Percentiles rank a stretch among this genome's conserved stretches.
These are phyloP conservation scores for Claviceps citrina DNA, from an alignment of 2,329 filamentous ascomycete species.

Conservation along the genomic window DNA sequence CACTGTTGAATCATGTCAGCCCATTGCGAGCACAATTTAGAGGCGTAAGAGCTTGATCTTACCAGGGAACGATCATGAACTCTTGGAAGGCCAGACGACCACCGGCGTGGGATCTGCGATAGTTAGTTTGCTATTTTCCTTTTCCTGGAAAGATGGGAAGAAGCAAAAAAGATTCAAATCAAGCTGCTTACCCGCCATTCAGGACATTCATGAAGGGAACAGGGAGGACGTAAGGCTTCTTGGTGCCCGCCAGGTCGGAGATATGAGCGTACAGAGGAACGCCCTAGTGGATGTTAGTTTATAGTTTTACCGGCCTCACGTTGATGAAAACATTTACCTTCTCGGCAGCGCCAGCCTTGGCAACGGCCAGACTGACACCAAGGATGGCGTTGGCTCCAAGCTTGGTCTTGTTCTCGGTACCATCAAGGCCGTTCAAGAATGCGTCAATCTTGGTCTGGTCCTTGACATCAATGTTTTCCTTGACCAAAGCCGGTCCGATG, in stretches of 20 bases:
- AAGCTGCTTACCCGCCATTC: conserved; percentile 46
- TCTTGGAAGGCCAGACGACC: conserved; percentile 90
- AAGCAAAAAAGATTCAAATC: not conserved
- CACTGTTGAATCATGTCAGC: conserved; percentile 26
- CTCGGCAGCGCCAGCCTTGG: conserved; percentile 79
- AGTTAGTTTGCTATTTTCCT: not conserved
- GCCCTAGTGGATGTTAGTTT: conserved; percentile 28
- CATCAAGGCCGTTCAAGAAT: conserved; percentile 76
- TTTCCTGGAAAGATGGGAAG: not conserved
- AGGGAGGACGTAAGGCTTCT: conserved; percentile 81
- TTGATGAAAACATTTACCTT: conserved; percentile 35
- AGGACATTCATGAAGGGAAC: conserved; percentile 91
- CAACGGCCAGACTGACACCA: conserved; percentile 68
- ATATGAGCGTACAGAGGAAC: conserved; percentile 79
- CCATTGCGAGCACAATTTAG: not conserved
- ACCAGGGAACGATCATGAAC: conserved; percentile 86
- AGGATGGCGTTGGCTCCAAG: conserved; percentile 81
- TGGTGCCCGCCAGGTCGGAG: conserved; percentile 73
- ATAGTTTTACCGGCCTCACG: too few species aligned
- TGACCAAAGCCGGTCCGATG: conserved; percentile 69
- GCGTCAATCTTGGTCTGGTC: conserved; percentile 72
- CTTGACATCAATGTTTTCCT: conserved; percentile 71
- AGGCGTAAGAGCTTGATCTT: conserved; percentile 22
- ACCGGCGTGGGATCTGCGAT: conserved; percentile 72
- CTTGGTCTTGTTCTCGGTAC: conserved; percentile 73